phyloP scores from a whole-genome alignment of 768 basidiomycete genomes.

The Rhodotorula diobovata region DNA sequence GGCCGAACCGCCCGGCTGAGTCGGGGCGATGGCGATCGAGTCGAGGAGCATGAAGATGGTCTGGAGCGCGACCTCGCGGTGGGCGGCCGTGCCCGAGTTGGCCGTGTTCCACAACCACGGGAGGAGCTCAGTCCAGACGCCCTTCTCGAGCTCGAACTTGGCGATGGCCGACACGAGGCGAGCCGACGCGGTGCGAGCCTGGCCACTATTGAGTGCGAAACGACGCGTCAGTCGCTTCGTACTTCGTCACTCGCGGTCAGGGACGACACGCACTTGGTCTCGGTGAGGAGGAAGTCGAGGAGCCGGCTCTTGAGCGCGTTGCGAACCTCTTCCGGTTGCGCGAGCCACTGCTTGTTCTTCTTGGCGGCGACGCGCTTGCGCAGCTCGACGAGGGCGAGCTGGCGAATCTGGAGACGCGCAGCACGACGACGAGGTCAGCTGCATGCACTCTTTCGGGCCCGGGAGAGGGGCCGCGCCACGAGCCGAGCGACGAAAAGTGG shows the following conservation, averaged over 20 bases:
- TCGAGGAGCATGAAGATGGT: constrained; percentile 88
- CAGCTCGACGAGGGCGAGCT: constrained; percentile 93
- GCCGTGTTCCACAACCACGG: constrained; percentile 80
- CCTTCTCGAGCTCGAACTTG: constrained; percentile 63
- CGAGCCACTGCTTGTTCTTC: constrained; percentile 76
- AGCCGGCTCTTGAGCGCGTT: constrained; percentile 78
- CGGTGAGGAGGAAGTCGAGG: constrained; percentile 69
- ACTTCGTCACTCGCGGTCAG: accelerated
- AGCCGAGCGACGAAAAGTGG: background rate
- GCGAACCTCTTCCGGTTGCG: constrained; percentile 63
- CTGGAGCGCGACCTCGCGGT: constrained; percentile 87
- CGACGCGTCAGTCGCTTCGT: background rate
- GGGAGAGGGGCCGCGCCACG: background rate
- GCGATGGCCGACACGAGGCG: constrained; percentile 92
- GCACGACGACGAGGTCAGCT: background rate
- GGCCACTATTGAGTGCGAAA: constrained; percentile 48
- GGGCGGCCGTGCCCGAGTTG: constrained; percentile 60
- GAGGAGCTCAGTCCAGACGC: constrained; percentile 76
- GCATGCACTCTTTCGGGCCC: background rate
- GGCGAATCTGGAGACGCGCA: constrained; percentile 74
- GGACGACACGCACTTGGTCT: constrained; percentile 61
- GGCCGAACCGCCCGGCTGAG: constrained; percentile 50
- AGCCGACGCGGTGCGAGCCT: constrained; percentile 86
- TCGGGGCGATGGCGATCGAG: constrained; percentile 78
- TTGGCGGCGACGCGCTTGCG: constrained; percentile 81